Percentiles rank a stretch among this genome's conserved stretches.
Evolutionary conservation across 2,329 filamentous ascomycete species (phyloP).

Genomic region (Fusarium sp.): DNA sequence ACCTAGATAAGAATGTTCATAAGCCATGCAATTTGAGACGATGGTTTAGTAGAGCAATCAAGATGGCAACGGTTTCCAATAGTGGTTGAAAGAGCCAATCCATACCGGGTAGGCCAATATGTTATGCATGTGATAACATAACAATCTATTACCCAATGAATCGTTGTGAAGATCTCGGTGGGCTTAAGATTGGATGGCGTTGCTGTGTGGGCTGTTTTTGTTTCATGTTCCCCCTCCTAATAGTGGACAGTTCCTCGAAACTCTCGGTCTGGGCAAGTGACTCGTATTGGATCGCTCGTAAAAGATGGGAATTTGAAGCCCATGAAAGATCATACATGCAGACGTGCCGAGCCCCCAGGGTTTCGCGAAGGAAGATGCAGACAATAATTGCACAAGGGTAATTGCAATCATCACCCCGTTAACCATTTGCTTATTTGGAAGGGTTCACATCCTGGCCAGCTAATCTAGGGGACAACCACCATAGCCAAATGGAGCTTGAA

Average conservation of each 20-base stretch:
- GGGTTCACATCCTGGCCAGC: conserved; percentile 11
- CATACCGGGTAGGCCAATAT: not conserved
- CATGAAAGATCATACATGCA: not conserved
- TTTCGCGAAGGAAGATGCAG: not conserved
- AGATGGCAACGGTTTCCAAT: not conserved
- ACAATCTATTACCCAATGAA: conserved; percentile 15
- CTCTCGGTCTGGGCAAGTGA: not conserved
- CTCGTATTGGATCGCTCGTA: not conserved
- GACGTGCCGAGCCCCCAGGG: not conserved
- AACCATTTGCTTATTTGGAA: conserved; percentile 3
- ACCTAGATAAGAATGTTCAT: not conserved
- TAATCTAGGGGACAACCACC: not conserved
- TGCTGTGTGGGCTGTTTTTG: conserved; percentile 22
- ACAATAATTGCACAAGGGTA: not conserved
- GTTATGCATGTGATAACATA: not conserved
- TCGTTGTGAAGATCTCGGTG: conserved; percentile 16
- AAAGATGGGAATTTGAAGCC: not conserved
- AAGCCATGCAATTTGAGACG: not conserved
- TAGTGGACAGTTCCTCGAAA: not conserved
- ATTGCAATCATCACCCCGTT: not conserved
- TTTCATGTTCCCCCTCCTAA: conserved; percentile 28
- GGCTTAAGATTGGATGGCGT: conserved; percentile 35
- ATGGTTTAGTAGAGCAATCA: not conserved
- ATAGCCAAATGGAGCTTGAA: conserved; percentile 22
- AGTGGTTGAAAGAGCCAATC: not conserved